phyloP scores from a whole-genome alignment of 768 basidiomycete genomes.

The Leccinellum albellum region DNA sequence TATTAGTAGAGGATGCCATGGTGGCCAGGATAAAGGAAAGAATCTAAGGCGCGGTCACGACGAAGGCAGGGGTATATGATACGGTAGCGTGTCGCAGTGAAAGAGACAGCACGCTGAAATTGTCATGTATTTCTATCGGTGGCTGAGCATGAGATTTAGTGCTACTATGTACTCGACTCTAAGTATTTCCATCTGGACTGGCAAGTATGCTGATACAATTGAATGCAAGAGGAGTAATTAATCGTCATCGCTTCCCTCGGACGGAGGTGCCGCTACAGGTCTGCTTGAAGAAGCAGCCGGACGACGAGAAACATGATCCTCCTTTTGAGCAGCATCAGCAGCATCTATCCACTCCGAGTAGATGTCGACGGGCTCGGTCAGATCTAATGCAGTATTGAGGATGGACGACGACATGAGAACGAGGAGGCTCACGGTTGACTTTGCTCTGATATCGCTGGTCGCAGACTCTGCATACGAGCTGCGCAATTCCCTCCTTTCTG shows the following conservation, averaged over 20 bases:
- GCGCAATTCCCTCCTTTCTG: conserved; percentile 79
- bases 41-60: conserved; percentile 10
- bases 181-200: conserved; percentile 6
- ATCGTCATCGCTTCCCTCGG: conserved; percentile 48
- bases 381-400: conserved; percentile 47
- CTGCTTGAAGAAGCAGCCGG: conserved; percentile 51
- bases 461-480: conserved; percentile 78
- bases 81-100: conserved; percentile 14
- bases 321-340: conserved; percentile 74
- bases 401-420: neutral
- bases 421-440: conserved; percentile 65
- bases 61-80: conserved; percentile 17
- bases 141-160: conserved; percentile 26
- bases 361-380: conserved; percentile 85
- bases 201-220: no score
- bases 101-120: conserved; percentile 16
- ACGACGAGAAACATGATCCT: conserved; percentile 50
- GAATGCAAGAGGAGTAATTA: conserved; percentile 1
- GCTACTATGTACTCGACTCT: no score
- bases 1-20: conserved; percentile 79
- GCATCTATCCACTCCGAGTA: conserved; percentile 93
- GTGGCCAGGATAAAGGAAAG: conserved; percentile 10
- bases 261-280: conserved; percentile 31
- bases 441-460: conserved; percentile 86
- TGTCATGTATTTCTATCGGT: conserved; percentile 24